Conservation (phyloP, 2,329 filamentous ascomycete species). For the Fonsecaea monophora region DNA sequence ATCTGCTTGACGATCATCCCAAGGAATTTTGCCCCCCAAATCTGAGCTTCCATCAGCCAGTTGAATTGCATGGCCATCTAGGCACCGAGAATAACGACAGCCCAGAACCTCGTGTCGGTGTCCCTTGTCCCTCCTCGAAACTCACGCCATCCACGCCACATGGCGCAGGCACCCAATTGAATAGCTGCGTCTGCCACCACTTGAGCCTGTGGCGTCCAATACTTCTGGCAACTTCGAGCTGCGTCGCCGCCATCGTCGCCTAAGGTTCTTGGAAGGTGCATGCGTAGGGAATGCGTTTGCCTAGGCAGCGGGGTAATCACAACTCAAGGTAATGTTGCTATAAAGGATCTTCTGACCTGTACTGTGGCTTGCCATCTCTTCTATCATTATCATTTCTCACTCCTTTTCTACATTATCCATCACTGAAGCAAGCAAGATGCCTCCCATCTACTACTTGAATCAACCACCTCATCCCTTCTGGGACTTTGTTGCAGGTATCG, state of each 20-base stretch:
- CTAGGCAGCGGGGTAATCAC: slow-evolving; percentile 30
- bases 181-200: not conserved
- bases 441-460: slow-evolving; percentile 58
- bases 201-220: slow-evolving; percentile 15
- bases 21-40: not conserved
- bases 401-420: slow-evolving; percentile 6
- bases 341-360: slow-evolving; percentile 26
- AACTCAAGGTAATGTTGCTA: not conserved
- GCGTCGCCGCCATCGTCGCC: slow-evolving; percentile 16
- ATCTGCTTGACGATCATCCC: not conserved
- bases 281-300: slow-evolving; percentile 33
- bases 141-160: slow-evolving; percentile 14
- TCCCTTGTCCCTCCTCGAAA: not conserved
- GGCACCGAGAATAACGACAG: slow-evolving; percentile 6
- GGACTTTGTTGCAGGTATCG: slow-evolving; percentile 61
- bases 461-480: slow-evolving; percentile 56
- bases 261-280: slow-evolving; percentile 21
- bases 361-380: slow-evolving; percentile 7
- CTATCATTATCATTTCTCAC: not conserved
- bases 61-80: not conserved
- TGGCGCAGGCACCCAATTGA: not conserved
- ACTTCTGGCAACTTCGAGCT: slow-evolving; percentile 34
- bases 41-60: not conserved
- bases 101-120: not conserved
- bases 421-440: slow-evolving; percentile 51